Evolutionary conservation across 2,329 filamentous ascomycete species (phyloP), one percentile per base, ranked within the genome.

Genomic region (Penicillium sp.): DNA sequence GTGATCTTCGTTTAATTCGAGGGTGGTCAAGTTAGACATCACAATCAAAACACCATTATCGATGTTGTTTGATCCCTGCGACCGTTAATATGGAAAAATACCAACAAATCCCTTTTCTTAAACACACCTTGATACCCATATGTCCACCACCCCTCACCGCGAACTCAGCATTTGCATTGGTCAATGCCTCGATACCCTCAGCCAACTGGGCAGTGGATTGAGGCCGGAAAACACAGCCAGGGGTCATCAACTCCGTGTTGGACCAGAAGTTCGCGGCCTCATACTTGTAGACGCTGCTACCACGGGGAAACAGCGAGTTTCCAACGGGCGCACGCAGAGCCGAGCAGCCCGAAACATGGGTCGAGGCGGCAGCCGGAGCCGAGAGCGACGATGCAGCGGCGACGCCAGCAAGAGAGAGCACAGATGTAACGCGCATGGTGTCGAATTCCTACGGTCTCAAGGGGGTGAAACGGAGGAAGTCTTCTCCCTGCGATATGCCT

Each of bases 231-330:
- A 73, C 65, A 43, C 71, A 73, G 8, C 59, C 63, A 4, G 71
- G 70, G 24, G 59, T 61, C 59, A 71, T 56, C 36, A 71, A 59
- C 62, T 73, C 67, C 10, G 69, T 72, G 55, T 71, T 71, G 11
- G 71, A 72, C 71, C 71, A 72, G 59, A 72, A 72, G 44, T 69
- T 57, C 45, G 64, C 55, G 27, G 63, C 51, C 56, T 73, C 70
- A 47, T 69, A 68, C 10, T 64, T 46, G 56, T 72, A 73, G 5
- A 72, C 68, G 3, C 40, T 32, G 40, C 50, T 61, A 29, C 55
- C 52, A 6, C 51, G 61, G 44, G 46, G 54, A 55, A 69, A 72
- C 27, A 69, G 55, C 11, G 60, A 58, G 49, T 59, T 49, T 2
- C 54, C 47, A 27, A 68, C 52, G 13, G 49, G 31, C 9, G 51